Base-by-base conservation (phyloP, 2,329 filamentous ascomycete species). In the Ceratocystis eucalypticola region DNA sequence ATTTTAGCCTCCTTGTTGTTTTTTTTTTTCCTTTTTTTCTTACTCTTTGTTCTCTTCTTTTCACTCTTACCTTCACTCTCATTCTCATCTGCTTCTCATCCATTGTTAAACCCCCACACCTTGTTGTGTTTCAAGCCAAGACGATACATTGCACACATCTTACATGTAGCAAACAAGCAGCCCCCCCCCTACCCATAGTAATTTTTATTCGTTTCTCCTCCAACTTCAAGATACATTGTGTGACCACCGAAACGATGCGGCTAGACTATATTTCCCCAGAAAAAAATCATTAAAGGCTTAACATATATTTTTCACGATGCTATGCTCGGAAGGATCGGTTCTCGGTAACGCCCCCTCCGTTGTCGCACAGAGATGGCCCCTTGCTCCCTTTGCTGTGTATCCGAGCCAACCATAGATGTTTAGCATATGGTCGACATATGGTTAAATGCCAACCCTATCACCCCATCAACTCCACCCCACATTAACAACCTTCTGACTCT, bases 301-400 rank as follows among this genome's bases (percentile, higher is more conserved):
- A 53, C 28, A 50, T 53, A 17, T 53, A 44, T 59, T 30, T 59
- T 59, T 59, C 55, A 64, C 62, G 62, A 46, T 64, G 33, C 37
- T 15, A 46, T 64, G n/a, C 37, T 41, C 62, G 62, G 44, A 45
- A 64, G 48, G 44, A 64, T 64, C 48, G 44, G 28, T 25, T 62
- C 61, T 48, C 37, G 61, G 20, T 48, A 46, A 12, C 30, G 10
- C 17, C n/a, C 12, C 44, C 41, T 50, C 45, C 22, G 45, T 45
- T 46, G 48, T 30, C 44, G 48, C 30, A 44, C 63, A 53, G 33
- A 7, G 22, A 22, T 62, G 8, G 28, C 8, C 17, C n/a, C 20
- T 59, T 37, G 28, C 33, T 59, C 7, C 3, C 28, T 33, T 8
- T 5, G 1, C 22, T 28, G 15, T 53, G 37, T 53, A 15, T 28